Evolutionary conservation across 1,284 basidiomycete genomes (phyloP).

Genomic region (Ceratobasidium sp.): DNA sequence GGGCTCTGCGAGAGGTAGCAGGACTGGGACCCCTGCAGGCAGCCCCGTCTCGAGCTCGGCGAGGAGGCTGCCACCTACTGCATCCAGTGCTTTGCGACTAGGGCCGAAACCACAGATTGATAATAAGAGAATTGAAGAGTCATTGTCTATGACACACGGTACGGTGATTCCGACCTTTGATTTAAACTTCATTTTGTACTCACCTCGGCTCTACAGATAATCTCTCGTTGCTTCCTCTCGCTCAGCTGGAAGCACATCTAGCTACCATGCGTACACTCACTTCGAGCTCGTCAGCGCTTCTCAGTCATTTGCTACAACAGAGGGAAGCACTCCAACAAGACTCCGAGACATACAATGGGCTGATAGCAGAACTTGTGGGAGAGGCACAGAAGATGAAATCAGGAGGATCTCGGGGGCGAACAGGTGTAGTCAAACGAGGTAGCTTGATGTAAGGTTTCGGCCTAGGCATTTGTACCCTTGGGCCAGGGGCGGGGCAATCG

Average conservation of each 20-base stretch:
- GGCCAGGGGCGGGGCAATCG: too few species aligned
- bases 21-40: constrained; percentile 35
- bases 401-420: constrained; percentile 20
- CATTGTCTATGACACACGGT: constrained; percentile 77
- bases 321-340: constrained; percentile 87
- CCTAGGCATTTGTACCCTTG: neutral
- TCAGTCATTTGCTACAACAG: constrained; percentile 82
- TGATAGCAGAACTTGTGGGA: constrained; percentile 81
- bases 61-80: constrained; percentile 39
- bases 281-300: constrained; percentile 70
- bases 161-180: constrained; percentile 44
- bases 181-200: neutral
- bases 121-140: constrained; percentile 64
- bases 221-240: constrained; percentile 71
- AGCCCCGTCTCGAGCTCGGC: constrained; percentile 35
- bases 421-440: constrained; percentile 17
- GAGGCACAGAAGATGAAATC: constrained; percentile 52
- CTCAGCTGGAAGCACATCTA: constrained; percentile 69
- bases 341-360: constrained; percentile 81
- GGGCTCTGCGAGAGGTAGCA: constrained; percentile 20
- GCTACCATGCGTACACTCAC: constrained; percentile 72
- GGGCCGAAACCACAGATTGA: constrained; percentile 78
- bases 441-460: constrained; percentile 21
- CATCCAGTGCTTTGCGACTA: constrained; percentile 45
- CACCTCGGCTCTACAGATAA: constrained; percentile 61